These are phyloP conservation scores for Talaromyces funiculosus DNA, from an alignment of 2,329 filamentous ascomycete species.

Conservation along the genomic window DNA sequence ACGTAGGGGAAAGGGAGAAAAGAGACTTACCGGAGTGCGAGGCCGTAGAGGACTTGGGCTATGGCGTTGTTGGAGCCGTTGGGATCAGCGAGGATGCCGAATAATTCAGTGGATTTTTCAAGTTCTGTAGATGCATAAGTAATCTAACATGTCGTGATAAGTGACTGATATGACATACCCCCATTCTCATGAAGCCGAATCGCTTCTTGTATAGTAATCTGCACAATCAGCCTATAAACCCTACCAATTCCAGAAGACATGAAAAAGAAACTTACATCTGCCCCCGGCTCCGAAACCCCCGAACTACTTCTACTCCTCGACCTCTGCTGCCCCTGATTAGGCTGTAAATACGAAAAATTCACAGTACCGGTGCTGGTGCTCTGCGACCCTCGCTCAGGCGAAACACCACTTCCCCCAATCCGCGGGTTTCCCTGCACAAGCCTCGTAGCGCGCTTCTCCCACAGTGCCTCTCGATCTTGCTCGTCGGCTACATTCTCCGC, in stretches of 20 bases:
- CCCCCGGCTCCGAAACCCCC: conserved; percentile 25
- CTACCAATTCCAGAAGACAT: not conserved
- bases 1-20: not conserved
- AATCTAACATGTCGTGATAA: too few species aligned
- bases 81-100: conserved; percentile 76
- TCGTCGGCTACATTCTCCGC: conserved; percentile 42
- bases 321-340: conserved; percentile 17
- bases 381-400: conserved; percentile 26
- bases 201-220: conserved; percentile 79
- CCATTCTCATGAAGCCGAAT: conserved; percentile 87
- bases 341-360: conserved; percentile 6
- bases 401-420: conserved; percentile 29
- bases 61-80: conserved; percentile 83
- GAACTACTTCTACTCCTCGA: conserved; percentile 32
- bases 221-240: not conserved
- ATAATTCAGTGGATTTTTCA: conserved; percentile 73
- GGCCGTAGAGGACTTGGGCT: conserved; percentile 90
- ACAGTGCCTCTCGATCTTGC: conserved; percentile 63
- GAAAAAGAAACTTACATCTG: conserved; percentile 30
- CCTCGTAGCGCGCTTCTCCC: conserved; percentile 91
- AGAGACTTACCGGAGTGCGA: conserved; percentile 69
- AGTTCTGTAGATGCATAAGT: conserved; percentile 48
- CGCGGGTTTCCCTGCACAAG: conserved; percentile 59
- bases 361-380: not conserved
- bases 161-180: conserved; percentile 30